Evolutionary conservation across 139 green algal species (phyloP).

Genomic region (Closterium sp.): DNA sequence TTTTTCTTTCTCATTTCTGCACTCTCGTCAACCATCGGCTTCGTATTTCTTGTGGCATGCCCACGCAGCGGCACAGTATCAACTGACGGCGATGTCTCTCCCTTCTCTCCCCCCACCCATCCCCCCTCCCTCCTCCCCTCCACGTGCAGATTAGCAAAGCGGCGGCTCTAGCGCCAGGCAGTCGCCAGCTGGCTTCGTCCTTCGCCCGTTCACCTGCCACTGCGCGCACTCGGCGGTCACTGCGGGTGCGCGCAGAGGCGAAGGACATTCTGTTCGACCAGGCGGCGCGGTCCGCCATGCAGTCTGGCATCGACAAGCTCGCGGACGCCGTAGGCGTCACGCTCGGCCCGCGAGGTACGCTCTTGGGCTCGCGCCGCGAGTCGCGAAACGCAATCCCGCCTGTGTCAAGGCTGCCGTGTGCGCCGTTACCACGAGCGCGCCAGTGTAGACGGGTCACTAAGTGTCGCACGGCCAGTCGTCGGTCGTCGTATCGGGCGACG

Average conservation of each 20-base stretch:
- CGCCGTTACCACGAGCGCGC: too few species aligned
- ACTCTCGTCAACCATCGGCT: background rate
- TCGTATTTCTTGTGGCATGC: background rate
- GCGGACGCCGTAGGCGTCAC: conserved; percentile 94
- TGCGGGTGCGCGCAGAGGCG: conserved; percentile 66
- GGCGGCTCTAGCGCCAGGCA: background rate
- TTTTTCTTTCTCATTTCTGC: too few species aligned
- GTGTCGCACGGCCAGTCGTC: too few species aligned
- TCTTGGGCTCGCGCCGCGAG: too few species aligned
- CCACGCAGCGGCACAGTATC: background rate
- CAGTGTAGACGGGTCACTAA: too few species aligned
- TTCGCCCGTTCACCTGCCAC: background rate
- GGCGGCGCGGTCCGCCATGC: conserved; percentile 79
- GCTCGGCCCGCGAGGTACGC: conserved; percentile 85
- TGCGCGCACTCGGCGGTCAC: background rate
- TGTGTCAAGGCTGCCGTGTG: too few species aligned
- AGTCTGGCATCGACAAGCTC: conserved; percentile 97
- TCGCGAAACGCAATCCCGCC: too few species aligned
- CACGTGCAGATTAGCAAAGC: background rate
- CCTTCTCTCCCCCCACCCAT: too few species aligned
- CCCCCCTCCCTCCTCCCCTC: too few species aligned
- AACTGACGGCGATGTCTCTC: background rate
- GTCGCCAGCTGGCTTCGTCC: background rate
- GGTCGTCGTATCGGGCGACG: too few species aligned
- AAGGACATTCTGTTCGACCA: conserved; percentile 97